phyloP scores from a whole-genome alignment of 257 asterid genomes.

The Primulina eburnea region DNA sequence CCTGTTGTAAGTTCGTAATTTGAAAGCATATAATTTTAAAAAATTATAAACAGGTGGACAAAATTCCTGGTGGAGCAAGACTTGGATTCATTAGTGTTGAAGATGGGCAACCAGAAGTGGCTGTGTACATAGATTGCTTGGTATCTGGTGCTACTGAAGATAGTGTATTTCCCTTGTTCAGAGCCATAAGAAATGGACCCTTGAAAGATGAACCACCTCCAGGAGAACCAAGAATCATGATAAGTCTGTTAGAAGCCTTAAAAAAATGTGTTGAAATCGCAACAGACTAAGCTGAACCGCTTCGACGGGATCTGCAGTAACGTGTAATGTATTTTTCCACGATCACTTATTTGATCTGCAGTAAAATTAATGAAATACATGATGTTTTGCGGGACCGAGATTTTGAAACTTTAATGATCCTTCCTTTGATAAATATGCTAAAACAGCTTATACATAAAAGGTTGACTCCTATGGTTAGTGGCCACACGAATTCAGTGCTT shows the following conservation, averaged over 20 bases:
- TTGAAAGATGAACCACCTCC: slow-evolving; percentile 61
- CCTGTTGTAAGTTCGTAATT: no score
- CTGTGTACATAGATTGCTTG: slow-evolving; percentile 77
- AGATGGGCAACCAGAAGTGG: slow-evolving; percentile 64
- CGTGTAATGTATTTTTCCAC: no score
- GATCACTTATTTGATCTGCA: no score
- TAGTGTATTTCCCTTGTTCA: slow-evolving; percentile 54
- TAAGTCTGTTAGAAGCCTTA: slow-evolving; percentile 79
- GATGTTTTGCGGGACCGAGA: no score
- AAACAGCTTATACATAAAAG: no score
- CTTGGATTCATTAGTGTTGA: slow-evolving; percentile 72
- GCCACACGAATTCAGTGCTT: no score
- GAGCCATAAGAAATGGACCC: slow-evolving; percentile 78
- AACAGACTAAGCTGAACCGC: slow-evolving; percentile 23
- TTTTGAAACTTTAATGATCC: no score
- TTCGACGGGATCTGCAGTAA: no score
- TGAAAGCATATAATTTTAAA: no score
- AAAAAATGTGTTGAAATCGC: slow-evolving; percentile 80
- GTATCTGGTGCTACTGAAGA: slow-evolving; percentile 57
- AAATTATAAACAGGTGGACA: slow-evolving; percentile 58
- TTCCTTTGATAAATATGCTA: no score
- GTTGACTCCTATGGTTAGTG: no score
- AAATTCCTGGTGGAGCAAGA: slow-evolving; percentile 88
- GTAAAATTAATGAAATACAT: no score
- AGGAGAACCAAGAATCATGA: slow-evolving; percentile 90